Conservation (phyloP, 805 yeast species). For the Yamadazyma laniorum region DNA sequence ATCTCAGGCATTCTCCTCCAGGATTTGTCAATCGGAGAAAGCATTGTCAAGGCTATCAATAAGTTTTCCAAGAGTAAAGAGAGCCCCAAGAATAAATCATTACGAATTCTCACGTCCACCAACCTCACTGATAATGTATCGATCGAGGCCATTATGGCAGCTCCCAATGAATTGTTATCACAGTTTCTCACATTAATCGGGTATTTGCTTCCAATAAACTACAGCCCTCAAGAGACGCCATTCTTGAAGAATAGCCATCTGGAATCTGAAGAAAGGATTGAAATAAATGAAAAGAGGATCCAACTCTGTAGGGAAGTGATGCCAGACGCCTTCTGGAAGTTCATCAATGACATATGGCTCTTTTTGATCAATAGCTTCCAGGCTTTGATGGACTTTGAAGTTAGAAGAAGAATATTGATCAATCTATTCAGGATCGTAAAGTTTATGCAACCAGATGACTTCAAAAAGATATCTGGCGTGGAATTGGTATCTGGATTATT, state of each 20-base stretch:
- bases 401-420: constrained; percentile 56
- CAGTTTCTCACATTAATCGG: constrained; percentile 56
- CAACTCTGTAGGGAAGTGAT: constrained; percentile 26
- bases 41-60: constrained; percentile 49
- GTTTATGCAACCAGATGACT: constrained; percentile 33
- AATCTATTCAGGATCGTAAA: constrained; percentile 52
- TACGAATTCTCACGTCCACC: constrained; percentile 5
- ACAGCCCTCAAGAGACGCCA: constrained; percentile 29
- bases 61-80: constrained; percentile 41
- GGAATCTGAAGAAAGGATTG: constrained; percentile 21
- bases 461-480: constrained; percentile 28
- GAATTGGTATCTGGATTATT: constrained; percentile 46
- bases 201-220: constrained; percentile 53
- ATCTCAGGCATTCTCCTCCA: constrained; percentile 42
- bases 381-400: constrained; percentile 65
- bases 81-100: neutral
- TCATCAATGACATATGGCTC: constrained; percentile 49
- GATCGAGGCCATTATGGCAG: constrained; percentile 70
- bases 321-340: constrained; percentile 24
- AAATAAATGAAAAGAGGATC: constrained; percentile 32
- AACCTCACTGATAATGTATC: constrained; percentile 29
- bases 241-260: constrained; percentile 22
- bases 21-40: constrained; percentile 47
- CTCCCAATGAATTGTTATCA: constrained; percentile 63
- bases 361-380: constrained; percentile 63